These are phyloP conservation scores for Beauveria brongniartii DNA, from an alignment of 2,329 filamentous ascomycete species.

Conservation along the genomic window DNA sequence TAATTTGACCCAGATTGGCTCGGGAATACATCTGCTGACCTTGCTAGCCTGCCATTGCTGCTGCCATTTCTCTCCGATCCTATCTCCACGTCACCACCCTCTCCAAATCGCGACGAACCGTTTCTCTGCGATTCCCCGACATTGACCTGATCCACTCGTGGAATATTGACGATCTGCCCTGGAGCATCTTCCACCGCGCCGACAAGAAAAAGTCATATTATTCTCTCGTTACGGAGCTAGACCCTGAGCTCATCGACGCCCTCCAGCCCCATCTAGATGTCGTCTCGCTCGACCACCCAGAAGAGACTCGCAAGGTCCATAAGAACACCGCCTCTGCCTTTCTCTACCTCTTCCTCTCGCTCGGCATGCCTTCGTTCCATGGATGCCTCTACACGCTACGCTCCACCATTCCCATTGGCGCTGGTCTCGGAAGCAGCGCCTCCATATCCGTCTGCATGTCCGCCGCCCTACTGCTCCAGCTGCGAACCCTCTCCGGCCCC, in stretches of 20 bases:
- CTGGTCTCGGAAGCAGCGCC: constrained; percentile 87
- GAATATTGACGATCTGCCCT: constrained; percentile 88
- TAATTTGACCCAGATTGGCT: constrained; percentile 25
- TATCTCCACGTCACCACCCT: constrained; percentile 94
- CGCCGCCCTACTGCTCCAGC: constrained; percentile 76
- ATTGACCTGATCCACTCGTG: constrained; percentile 85
- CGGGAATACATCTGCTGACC: background rate
- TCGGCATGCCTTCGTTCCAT: constrained; percentile 70
- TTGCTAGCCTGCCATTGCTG: constrained; percentile 75
- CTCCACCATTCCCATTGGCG: constrained; percentile 87
- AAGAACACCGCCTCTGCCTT: constrained; percentile 75
- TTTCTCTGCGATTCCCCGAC: constrained; percentile 84
- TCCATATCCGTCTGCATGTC: constrained; percentile 86
- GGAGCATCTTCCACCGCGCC: constrained; percentile 70
- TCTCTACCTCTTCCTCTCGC: constrained; percentile 84
- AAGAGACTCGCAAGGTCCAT: constrained; percentile 75
- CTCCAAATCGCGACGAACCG: constrained; percentile 82
- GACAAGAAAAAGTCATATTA: constrained; percentile 94
- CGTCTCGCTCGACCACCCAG: constrained; percentile 59
- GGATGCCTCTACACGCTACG: constrained; percentile 84
- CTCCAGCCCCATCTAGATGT: constrained; percentile 69
- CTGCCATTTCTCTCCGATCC: constrained; percentile 87
- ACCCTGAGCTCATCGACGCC: constrained; percentile 71
- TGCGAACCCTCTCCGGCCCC: constrained; percentile 79
- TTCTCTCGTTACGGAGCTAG: constrained; percentile 75